Percentiles rank a stretch among this genome's conserved stretches.
phyloP scores from a whole-genome alignment of 352 stramenopile species.

The Phytophthora idaei region DNA sequence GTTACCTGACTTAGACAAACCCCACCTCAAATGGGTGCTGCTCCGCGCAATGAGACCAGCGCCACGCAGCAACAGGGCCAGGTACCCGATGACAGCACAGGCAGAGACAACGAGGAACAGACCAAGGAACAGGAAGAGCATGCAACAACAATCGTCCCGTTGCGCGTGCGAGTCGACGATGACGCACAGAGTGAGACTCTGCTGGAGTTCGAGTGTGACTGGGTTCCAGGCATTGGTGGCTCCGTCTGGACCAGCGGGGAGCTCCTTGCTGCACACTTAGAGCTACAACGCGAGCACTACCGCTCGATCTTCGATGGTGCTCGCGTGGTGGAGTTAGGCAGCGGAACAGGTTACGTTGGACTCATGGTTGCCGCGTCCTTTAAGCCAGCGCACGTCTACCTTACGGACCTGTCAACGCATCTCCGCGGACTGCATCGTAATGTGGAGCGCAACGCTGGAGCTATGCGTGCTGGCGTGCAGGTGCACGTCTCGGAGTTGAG shows the following conservation, averaged over 20 bases:
- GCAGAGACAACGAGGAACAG: conserved; percentile 12
- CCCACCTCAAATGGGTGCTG: conserved; percentile 10
- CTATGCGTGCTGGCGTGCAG: conserved; percentile 36
- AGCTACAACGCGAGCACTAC: conserved; percentile 56
- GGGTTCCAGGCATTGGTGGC: conserved; percentile 81
- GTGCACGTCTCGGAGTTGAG: conserved; percentile 64
- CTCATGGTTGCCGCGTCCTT: conserved; percentile 72
- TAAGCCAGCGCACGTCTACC: conserved; percentile 53
- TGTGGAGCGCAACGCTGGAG: conserved; percentile 48
- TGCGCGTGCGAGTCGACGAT: conserved; percentile 53
- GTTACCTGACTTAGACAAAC: not conserved
- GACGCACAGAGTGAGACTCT: conserved; percentile 23
- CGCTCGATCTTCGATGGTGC: conserved; percentile 61
- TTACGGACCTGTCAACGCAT: conserved; percentile 74
- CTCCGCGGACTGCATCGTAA: conserved; percentile 67
- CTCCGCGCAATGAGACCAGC: conserved; percentile 11
- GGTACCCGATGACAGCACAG: conserved; percentile 4
- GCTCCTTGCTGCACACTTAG: conserved; percentile 68
- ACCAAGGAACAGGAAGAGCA: conserved; percentile 16
- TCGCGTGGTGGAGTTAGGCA: conserved; percentile 75
- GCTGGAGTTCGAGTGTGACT: conserved; percentile 79
- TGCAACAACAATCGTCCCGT: conserved; percentile 45
- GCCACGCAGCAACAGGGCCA: conserved; percentile 19
- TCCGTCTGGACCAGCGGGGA: conserved; percentile 86
- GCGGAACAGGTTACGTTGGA: conserved; percentile 77